These are phyloP conservation scores for Thielaviopsis populi DNA, from an alignment of 2,329 filamentous ascomycete genomes.

Conservation along the genomic window DNA sequence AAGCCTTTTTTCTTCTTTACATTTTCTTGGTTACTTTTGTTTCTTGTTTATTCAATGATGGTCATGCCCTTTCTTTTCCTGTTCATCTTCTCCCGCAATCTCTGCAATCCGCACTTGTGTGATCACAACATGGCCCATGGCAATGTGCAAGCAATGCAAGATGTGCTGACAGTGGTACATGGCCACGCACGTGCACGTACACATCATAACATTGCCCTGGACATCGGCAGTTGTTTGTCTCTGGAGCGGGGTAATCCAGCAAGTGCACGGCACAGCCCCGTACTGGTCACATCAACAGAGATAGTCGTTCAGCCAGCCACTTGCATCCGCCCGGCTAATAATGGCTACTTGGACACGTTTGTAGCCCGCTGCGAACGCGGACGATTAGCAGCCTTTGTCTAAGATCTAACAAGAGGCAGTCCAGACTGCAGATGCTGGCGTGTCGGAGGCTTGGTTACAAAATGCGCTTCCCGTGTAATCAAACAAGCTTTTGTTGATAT, in stretches of 20 bases:
- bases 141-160: background rate
- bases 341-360: too few relatives aligned
- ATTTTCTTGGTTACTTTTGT: background rate
- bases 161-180: background rate
- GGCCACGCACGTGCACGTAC: background rate
- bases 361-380: too few relatives aligned
- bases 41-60: conserved; percentile 5
- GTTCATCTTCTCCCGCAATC: background rate
- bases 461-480: background rate
- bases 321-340: too few relatives aligned
- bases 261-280: background rate
- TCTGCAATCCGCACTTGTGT: background rate
- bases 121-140: background rate
- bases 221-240: background rate
- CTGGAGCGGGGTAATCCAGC: background rate
- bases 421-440: background rate
- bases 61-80: conserved; percentile 5
- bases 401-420: too few relatives aligned
- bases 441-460: background rate
- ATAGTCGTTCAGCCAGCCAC: background rate
- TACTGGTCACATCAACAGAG: background rate
- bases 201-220: background rate
- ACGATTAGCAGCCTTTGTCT: too few relatives aligned
- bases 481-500: background rate
- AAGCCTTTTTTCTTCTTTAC: conserved; percentile 5